Base-by-base conservation (phyloP, 2,329 filamentous ascomycete genomes). In the Pyrenophora tritici-repentis region DNA sequence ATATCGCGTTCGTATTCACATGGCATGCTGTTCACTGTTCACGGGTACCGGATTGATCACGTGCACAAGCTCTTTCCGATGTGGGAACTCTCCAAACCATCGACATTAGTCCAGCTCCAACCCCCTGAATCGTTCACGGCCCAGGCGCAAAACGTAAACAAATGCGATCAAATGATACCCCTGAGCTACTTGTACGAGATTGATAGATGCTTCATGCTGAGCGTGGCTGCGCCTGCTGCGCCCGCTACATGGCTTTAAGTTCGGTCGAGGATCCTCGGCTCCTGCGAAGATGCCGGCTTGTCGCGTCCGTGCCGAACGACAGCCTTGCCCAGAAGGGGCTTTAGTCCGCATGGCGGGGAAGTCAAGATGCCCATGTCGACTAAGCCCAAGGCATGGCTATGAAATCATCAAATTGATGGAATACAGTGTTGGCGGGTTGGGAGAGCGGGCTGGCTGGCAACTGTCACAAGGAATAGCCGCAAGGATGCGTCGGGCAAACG, bases 401-500 rank as follows among this genome's bases (percentile, higher is more conserved):
- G 35, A 3, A 22, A 31, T 18, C 9, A 26, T 24, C 47, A 41
- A 31, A 22, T 40, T 42, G 43, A 37, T 16, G 17, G n/a, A 7
- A 35, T 16, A 24, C 10, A 32, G 38, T 38, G 16, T 38, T 38
- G 14, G 45, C 9, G 10, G 29, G 13, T 31, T 37, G 45, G 31
- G 31, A 4, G 6, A 8, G 33, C 24, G 24, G 24, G 9, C 8
- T 10, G 24, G 24, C 24, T 10, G 24, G 24, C 24, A 20, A 31
- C 8, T 13, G 32, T 37, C 17, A 37, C 17, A 20, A 20, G 29
- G 18, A 12, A 40, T 14, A 4, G 29, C 39, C 43, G 43, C 43
- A 40, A 20, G 35, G 48, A 22, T 16, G 37, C 34, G 31, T 32
- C 53, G 53, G 58, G 22, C 51, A 53, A 53, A 44, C 53, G 53